phyloP scores from a whole-genome alignment of 2,329 filamentous ascomycete genomes.

The Curvularia sp. region DNA sequence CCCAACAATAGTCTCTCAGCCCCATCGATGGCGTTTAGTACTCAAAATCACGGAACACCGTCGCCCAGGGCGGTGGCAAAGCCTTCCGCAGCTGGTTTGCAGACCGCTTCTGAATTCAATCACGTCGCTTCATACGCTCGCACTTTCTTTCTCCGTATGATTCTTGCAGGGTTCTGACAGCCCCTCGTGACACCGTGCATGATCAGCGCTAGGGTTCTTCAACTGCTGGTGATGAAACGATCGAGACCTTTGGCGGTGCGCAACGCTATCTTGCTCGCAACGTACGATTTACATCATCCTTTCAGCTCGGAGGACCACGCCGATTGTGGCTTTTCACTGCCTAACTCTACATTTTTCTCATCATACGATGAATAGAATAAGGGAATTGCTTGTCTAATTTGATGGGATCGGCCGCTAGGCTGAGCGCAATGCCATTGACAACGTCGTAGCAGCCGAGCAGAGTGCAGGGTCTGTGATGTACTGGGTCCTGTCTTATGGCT shows the following conservation, averaged over 20 bases:
- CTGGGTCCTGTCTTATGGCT: conserved; percentile 30
- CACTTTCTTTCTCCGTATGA: conserved; percentile 84
- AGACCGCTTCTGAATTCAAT: conserved; percentile 76
- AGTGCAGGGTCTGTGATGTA: conserved; percentile 32
- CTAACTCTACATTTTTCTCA: not conserved
- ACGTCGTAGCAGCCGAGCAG: conserved; percentile 33
- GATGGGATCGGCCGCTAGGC: conserved; percentile 32
- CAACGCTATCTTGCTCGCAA: conserved; percentile 61
- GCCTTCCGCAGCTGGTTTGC: conserved; percentile 74
- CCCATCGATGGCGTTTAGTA: conserved; percentile 74
- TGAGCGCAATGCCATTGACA: conserved; percentile 30
- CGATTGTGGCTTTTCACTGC: not conserved
- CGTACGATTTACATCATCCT: conserved; percentile 13
- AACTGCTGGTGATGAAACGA: conserved; percentile 71
- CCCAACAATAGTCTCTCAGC: conserved; percentile 66
- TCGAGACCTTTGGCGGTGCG: conserved; percentile 70
- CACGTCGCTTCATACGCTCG: conserved; percentile 73
- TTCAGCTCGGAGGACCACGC: not conserved
- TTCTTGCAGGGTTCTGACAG: conserved; percentile 81
- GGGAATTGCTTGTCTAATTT: conserved; percentile 24
- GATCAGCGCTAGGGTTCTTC: conserved; percentile 82
- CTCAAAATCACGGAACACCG: conserved; percentile 75
- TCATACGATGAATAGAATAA: not conserved
- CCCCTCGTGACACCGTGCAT: conserved; percentile 79
- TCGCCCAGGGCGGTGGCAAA: conserved; percentile 78